Base-by-base conservation (phyloP, 2,329 filamentous ascomycete genomes). In the Nemania abortiva region DNA sequence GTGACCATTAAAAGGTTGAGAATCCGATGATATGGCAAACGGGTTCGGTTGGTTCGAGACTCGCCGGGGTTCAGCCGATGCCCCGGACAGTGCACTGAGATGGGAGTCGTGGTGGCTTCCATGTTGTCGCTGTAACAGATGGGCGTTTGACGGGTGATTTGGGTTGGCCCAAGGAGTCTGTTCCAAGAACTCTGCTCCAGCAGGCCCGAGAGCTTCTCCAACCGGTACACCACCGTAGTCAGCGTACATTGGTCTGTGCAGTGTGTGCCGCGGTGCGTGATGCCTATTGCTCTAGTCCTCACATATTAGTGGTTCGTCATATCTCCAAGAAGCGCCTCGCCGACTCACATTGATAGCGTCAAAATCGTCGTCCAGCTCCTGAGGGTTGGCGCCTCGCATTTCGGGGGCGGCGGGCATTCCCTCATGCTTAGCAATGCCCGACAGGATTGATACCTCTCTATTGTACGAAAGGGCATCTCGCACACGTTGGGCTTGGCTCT, bases 401-500 rank as follows among this genome's bases (percentile, higher is more conserved):
- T 92, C 87, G 22, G 96, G 96, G n/a, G 95, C 96, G 37, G 95
- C 95, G 42, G 96, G 96, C 81, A 99, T 99, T 27, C 96, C 96
- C 76, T 97, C 91, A 79, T 98, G 95, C 82, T 98, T 98, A 42
- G 95, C 95, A 60, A 98, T 87, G 45, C 95, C 95, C 6, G 95
- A 91, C 66, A 99, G 84, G 31, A 98, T 89, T 0, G 95, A 97
- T 4, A 99, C 95, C 79, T 99, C 96, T 73, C 92, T 92, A 79
- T 97, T 98, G 83, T 98, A 98, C 55, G 95, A 92, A 58, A 94
- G 88, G 74, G 97, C 95, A 71, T 98, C 92, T 70, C 89, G 87
- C 69, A 97, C 88, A 76, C 95, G 93, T 75, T 95, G 91, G 31
- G 90, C 88, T 70, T 90, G 89, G 71, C 91, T 90, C 59, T 91